Evolutionary conservation across 495 filamentous ascomycete species (phyloP).

Genomic region (Pseudotulostoma volvatum): DNA sequence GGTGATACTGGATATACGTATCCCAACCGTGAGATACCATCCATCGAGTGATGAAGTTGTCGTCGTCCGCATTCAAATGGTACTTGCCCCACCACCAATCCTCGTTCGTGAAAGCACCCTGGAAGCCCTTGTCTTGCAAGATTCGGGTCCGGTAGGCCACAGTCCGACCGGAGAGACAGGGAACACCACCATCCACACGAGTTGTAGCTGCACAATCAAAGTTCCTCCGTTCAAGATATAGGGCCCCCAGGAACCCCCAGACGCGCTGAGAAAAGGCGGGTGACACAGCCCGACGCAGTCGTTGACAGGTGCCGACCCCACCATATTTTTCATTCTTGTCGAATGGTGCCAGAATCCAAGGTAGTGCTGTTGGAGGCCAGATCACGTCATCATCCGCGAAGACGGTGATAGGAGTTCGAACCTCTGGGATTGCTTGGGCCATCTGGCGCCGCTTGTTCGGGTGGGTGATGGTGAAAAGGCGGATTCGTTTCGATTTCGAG

Average conservation of each 20-base stretch:
- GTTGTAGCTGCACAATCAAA: conserved; percentile 83
- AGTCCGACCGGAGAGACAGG: conserved; percentile 75
- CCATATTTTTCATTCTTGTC: conserved; percentile 55
- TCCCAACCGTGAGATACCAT: conserved; percentile 61
- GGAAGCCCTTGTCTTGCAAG: conserved; percentile 60
- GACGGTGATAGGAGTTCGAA: conserved; percentile 55
- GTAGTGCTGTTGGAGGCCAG: conserved; percentile 59
- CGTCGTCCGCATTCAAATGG: conserved; percentile 67
- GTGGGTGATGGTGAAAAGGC: conserved; percentile 36
- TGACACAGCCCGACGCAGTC: conserved; percentile 46
- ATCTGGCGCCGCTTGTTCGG: conserved; percentile 79
- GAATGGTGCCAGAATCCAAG: conserved; percentile 75
- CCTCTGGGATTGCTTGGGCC: conserved; percentile 60
- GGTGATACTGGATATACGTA: conserved; percentile 61
- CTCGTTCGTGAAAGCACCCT: conserved; percentile 54
- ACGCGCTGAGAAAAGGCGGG: conserved; percentile 39
- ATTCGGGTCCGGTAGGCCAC: conserved; percentile 71
- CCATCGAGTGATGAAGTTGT: conserved; percentile 74
- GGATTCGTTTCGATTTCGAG: conserved; percentile 30
- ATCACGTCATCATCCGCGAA: conserved; percentile 82
- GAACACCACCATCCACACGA: conserved; percentile 69
- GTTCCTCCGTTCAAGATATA: conserved; percentile 71
- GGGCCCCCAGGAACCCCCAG: conserved; percentile 65
- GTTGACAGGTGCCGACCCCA: conserved; percentile 69
- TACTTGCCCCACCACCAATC: conserved; percentile 49